Evolutionary conservation across 805 yeast genomes (phyloP).

Genomic region (Wickerhamia fluorescens): DNA sequence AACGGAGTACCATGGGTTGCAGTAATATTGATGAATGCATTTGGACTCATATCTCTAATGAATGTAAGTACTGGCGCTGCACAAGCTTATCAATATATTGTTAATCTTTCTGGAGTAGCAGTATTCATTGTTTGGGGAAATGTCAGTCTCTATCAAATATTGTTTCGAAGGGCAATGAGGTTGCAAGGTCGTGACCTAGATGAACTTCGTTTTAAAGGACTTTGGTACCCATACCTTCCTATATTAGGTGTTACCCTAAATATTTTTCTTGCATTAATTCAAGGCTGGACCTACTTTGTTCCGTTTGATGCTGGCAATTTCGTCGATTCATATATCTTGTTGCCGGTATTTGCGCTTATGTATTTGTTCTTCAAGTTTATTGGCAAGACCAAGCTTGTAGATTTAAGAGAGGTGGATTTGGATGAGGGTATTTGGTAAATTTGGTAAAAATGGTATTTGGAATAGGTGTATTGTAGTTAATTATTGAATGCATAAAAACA

Average conservation of each 20-base stretch:
- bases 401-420: conserved; percentile 40
- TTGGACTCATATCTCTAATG: conserved; percentile 53
- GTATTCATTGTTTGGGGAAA: conserved; percentile 64
- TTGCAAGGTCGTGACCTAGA: conserved; percentile 28
- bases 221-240: conserved; percentile 46
- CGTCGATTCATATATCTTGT: conserved; percentile 54
- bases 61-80: conserved; percentile 53
- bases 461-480: background rate
- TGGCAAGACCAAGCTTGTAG: conserved; percentile 36
- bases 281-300: conserved; percentile 58
- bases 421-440: conserved; percentile 45
- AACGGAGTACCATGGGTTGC: conserved; percentile 63
- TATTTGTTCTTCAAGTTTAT: conserved; percentile 31
- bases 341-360: conserved; percentile 48
- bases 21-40: conserved; percentile 44
- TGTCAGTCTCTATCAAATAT: conserved; percentile 47
- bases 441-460: background rate
- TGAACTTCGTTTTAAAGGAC: conserved; percentile 30
- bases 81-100: conserved; percentile 52
- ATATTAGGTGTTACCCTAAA: conserved; percentile 43
- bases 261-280: conserved; percentile 48
- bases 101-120: conserved; percentile 58
- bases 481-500: too few relatives aligned
- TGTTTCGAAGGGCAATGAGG: conserved; percentile 44
- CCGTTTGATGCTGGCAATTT: conserved; percentile 45